Evolutionary conservation across 148 eudicot species (phyloP).

Genomic region (Beta vulgaris): DNA sequence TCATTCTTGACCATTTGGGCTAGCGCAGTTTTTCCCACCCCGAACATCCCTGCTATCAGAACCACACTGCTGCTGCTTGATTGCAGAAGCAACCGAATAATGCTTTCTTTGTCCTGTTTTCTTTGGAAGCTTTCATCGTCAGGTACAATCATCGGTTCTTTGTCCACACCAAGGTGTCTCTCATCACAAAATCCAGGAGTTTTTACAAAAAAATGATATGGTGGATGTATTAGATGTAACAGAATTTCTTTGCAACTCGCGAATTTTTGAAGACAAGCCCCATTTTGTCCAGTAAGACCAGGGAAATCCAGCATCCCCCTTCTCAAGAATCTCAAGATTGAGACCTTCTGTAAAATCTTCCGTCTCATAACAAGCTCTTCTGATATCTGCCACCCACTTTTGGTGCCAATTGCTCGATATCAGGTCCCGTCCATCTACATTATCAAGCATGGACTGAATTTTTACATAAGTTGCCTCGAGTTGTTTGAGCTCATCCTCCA

Average conservation of each 20-base stretch:
- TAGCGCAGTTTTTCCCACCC: constrained; percentile 18
- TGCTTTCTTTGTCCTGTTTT: constrained; percentile 13
- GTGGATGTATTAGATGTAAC: neutral
- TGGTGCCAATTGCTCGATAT: constrained; percentile 13
- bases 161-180: neutral
- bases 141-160: constrained; percentile 1
- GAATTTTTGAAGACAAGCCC: constrained; percentile 8
- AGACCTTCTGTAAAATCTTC: constrained; percentile 14
- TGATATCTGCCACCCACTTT: constrained; percentile 21
- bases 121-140: constrained; percentile 18
- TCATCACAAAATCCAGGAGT: neutral
- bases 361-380: constrained; percentile 21
- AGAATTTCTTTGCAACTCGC: constrained; percentile 12
- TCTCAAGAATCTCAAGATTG: constrained; percentile 4
- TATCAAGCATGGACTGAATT: neutral
- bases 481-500: constrained; percentile 16
- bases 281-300: constrained; percentile 12
- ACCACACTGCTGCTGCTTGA: neutral
- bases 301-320: neutral
- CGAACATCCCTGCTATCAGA: constrained; percentile 23
- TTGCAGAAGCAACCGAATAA: neutral
- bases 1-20: constrained; percentile 21
- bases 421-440: constrained; percentile 24
- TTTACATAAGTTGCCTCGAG: constrained; percentile 15
- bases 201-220: constrained; percentile 1